Evolutionary conservation across 2,329 filamentous ascomycete genomes (phyloP).

Genomic region (Alternaria sp.): DNA sequence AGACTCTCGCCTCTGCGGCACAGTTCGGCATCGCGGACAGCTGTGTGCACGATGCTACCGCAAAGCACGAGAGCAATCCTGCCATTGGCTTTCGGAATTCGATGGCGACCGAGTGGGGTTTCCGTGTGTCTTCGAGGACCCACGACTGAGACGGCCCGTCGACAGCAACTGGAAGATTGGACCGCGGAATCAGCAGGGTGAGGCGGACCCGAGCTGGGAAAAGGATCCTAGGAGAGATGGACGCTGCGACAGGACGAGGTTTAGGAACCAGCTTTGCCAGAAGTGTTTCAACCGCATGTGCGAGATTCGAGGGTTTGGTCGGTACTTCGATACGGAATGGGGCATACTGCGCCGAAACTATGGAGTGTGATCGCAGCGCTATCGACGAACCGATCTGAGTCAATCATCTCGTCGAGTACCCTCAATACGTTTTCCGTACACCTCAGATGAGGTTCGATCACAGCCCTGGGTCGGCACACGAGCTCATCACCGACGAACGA

Average conservation of each 20-base stretch:
- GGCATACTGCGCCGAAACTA: conserved; percentile 19
- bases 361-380: conserved; percentile 3
- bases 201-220: conserved; percentile 29
- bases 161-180: conserved; percentile 30
- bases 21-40: conserved; percentile 28
- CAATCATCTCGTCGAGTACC: not conserved
- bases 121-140: conserved; percentile 31
- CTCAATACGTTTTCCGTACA: not conserved
- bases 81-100: conserved; percentile 27
- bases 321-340: conserved; percentile 31
- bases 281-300: conserved; percentile 32
- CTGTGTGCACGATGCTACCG: conserved; percentile 29
- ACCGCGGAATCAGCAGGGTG: conserved; percentile 22
- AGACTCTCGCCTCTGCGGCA: conserved; percentile 25
- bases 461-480: not conserved
- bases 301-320: conserved; percentile 31
- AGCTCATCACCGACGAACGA: not conserved
- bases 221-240: conserved; percentile 28
- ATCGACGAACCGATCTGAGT: not conserved
- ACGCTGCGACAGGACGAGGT: conserved; percentile 23
- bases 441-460: not conserved
- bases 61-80: conserved; percentile 25
- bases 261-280: conserved; percentile 29
- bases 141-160: conserved; percentile 13
- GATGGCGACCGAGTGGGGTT: conserved; percentile 30